Conservation (phyloP, 495 filamentous ascomycete genomes). For the Talaromyces adpressus region DNA sequence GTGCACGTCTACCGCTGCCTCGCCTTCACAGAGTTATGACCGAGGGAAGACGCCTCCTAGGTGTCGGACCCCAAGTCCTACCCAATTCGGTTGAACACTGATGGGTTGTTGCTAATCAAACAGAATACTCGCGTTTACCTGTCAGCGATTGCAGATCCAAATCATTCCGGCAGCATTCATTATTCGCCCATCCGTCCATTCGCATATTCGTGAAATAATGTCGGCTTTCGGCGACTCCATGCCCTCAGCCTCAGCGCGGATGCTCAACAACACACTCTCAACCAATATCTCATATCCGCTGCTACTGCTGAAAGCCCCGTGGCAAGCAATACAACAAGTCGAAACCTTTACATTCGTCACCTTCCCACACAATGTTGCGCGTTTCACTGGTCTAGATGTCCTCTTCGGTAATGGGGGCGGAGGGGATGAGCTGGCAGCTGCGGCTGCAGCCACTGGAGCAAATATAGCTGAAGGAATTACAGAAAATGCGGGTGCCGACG, state of each 20-base stretch:
- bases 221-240: not conserved
- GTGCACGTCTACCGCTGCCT: not conserved
- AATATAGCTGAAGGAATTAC: constrained; percentile 23
- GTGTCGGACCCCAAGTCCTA: constrained; percentile 10
- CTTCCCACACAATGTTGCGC: constrained; percentile 29
- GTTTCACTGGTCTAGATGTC: constrained; percentile 21
- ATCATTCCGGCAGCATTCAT: not conserved
- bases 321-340: constrained; percentile 31
- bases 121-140: not conserved
- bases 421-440: constrained; percentile 20
- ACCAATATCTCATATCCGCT: constrained; percentile 26
- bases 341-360: constrained; percentile 32
- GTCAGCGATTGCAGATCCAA: not conserved
- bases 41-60: constrained; percentile 4
- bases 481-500: constrained; percentile 21
- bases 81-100: not conserved
- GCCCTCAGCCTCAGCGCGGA: not conserved
- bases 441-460: constrained; percentile 24
- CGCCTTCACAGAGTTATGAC: constrained; percentile 6
- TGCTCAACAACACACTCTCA: constrained; percentile 11
- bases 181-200: not conserved
- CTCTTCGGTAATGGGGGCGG: constrained; percentile 17
- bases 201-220: not conserved
- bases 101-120: not conserved
- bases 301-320: constrained; percentile 22